These are phyloP conservation scores for Zea luxurians DNA, from an alignment of 176 grass and related monocot genomes.

Conservation along the genomic window DNA sequence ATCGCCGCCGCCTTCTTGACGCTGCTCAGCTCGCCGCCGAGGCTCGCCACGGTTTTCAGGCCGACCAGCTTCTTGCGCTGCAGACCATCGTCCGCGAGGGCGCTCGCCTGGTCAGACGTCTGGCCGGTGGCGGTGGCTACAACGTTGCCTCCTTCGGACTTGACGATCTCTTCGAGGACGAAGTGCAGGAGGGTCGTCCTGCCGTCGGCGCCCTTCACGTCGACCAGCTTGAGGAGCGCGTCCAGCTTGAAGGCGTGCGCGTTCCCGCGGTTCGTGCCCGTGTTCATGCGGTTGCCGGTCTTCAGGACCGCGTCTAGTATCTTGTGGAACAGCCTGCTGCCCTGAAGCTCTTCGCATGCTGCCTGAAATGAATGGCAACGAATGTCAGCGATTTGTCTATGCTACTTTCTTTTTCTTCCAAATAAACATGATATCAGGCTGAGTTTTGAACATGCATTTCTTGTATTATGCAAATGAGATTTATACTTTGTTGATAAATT, in stretches of 20 bases:
- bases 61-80: slow-evolving; percentile 68
- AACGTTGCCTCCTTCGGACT: slow-evolving; percentile 70
- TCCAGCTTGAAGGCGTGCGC: slow-evolving; percentile 92
- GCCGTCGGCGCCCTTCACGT: slow-evolving; percentile 81
- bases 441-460: not conserved
- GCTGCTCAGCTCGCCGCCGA: slow-evolving; percentile 65
- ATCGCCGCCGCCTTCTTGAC: slow-evolving; percentile 87
- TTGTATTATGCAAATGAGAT: not conserved
- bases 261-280: slow-evolving; percentile 79
- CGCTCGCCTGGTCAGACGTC: not conserved
- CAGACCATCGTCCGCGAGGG: slow-evolving; percentile 39
- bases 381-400: slow-evolving; percentile 2
- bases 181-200: slow-evolving; percentile 95
- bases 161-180: slow-evolving; percentile 76
- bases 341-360: slow-evolving; percentile 76
- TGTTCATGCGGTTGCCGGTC: slow-evolving; percentile 91
- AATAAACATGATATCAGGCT: not conserved
- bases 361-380: slow-evolving; percentile 55
- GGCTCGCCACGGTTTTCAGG: slow-evolving; percentile 58
- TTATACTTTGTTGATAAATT: not conserved
- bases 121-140: not conserved
- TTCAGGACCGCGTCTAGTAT: slow-evolving; percentile 90
- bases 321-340: slow-evolving; percentile 88
- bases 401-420: not conserved
- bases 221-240: slow-evolving; percentile 70